phyloP scores from a whole-genome alignment of 108 stramenopile genomes.

The Nitzschia sp. region DNA sequence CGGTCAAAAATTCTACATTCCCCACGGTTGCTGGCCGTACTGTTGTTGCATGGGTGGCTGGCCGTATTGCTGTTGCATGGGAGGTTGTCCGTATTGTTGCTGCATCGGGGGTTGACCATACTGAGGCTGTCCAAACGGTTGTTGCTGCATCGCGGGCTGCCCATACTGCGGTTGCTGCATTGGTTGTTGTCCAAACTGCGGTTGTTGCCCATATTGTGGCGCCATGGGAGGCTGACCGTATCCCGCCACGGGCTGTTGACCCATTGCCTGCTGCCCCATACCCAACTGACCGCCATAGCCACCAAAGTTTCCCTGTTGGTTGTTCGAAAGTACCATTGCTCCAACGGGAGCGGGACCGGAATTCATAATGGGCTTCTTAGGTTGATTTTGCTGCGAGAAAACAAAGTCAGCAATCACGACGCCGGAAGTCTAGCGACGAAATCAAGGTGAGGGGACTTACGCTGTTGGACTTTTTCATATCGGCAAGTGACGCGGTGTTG shows the following conservation, averaged over 20 bases:
- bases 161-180: constrained; percentile 2
- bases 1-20: too few species aligned
- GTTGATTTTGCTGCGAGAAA: constrained; percentile 38
- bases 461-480: constrained; percentile 63
- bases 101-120: constrained; percentile 25
- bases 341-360: constrained; percentile 36
- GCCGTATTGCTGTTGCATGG: constrained; percentile 39
- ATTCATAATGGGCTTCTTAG: constrained; percentile 64
- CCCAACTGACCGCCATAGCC: constrained; percentile 45
- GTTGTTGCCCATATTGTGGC: constrained; percentile 13
- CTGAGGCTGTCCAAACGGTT: neutral
- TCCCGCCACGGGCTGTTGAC: constrained; percentile 23
- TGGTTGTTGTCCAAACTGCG: constrained; percentile 9
- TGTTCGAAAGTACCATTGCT: constrained; percentile 65
- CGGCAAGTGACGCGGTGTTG: constrained; percentile 61
- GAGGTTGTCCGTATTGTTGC: constrained; percentile 50
- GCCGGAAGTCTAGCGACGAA: too few species aligned
- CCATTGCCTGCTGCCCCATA: constrained; percentile 25
- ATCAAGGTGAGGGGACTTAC: constrained; percentile 26
- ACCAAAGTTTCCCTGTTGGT: constrained; percentile 70
- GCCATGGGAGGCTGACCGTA: constrained; percentile 42
- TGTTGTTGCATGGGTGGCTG: constrained; percentile 49
- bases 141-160: too few species aligned
- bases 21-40: constrained; percentile 40
- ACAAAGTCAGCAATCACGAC: too few species aligned